Percentiles rank a stretch among this genome's conserved stretches.
These are phyloP conservation scores for Lycium ferocissimum DNA, from an alignment of 257 asterid species.

Conservation along the genomic window DNA sequence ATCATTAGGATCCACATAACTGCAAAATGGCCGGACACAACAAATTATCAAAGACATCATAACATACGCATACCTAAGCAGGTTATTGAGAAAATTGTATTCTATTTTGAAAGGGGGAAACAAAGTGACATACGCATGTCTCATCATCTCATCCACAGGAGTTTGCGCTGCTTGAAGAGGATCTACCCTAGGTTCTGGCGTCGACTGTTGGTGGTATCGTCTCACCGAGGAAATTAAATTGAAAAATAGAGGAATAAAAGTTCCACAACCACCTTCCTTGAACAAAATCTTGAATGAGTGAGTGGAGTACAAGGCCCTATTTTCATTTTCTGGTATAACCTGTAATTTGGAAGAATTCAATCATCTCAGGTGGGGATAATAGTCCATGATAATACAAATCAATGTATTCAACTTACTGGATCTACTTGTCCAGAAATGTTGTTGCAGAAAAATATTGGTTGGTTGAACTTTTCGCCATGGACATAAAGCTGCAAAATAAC, in stretches of 20 bases:
- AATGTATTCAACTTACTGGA: conserved; percentile 59
- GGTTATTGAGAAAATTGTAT: not conserved
- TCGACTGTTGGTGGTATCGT: conserved; percentile 62
- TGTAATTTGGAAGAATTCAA: conserved; percentile 36
- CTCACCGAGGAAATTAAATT: conserved; percentile 81
- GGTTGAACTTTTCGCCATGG: conserved; percentile 81
- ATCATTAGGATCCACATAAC: conserved; percentile 93
- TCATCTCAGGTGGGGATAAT: not conserved
- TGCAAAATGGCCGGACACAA: conserved; percentile 44
- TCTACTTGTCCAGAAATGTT: conserved; percentile 80
- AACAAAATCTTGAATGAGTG: conserved; percentile 92
- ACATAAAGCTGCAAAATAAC: conserved; percentile 72
- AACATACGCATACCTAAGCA: not conserved
- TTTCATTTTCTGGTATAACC: conserved; percentile 89
- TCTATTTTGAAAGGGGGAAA: too few species aligned
- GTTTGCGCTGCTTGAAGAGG: conserved; percentile 95
- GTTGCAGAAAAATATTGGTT: conserved; percentile 91
- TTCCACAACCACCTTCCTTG: conserved; percentile 99
- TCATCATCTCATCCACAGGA: conserved; percentile 99
- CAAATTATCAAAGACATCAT: not conserved
- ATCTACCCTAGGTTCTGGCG: conserved; percentile 67
- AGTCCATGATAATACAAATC: not conserved
- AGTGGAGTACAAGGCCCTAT: conserved; percentile 83
- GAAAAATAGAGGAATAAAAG: conserved; percentile 86
- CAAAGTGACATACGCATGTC: conserved; percentile 64